These are phyloP conservation scores for Clitoria ternatea DNA, from an alignment of 306 rosid genomes.

Conservation along the genomic window DNA sequence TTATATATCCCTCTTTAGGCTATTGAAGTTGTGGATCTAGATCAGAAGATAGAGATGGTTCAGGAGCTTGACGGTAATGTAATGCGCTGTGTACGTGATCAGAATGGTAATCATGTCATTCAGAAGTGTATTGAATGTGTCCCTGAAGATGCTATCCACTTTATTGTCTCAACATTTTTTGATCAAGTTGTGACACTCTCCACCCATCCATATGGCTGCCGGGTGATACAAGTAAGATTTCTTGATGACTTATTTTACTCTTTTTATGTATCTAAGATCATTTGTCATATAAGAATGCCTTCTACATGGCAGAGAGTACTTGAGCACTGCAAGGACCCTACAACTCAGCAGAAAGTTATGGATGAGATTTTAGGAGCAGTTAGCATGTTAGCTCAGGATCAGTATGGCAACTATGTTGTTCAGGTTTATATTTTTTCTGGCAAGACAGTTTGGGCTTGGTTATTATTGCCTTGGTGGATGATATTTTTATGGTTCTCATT, in stretches of 20 bases:
- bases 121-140: conserved; percentile 92
- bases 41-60: conserved; percentile 88
- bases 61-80: conserved; percentile 83
- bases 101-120: conserved; percentile 95
- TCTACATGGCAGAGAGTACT: conserved; percentile 72
- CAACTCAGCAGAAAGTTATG: conserved; percentile 79
- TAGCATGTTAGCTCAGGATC: conserved; percentile 96
- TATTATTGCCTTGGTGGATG: neutral
- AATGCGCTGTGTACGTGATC: conserved; percentile 98
- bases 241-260: neutral
- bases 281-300: neutral
- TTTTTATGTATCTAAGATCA: neutral
- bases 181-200: conserved; percentile 91
- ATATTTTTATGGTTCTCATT: neutral
- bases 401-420: conserved; percentile 94
- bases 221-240: conserved; percentile 76
- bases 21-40: conserved; percentile 95
- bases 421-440: conserved; percentile 55
- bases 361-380: conserved; percentile 89
- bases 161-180: conserved; percentile 80
- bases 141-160: conserved; percentile 48
- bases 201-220: conserved; percentile 96
- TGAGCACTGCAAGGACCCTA: conserved; percentile 73
- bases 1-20: conserved; percentile 47
- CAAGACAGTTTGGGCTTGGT: neutral